Evolutionary conservation across 768 basidiomycete genomes (phyloP).

Genomic region (Lactarius evosmus): DNA sequence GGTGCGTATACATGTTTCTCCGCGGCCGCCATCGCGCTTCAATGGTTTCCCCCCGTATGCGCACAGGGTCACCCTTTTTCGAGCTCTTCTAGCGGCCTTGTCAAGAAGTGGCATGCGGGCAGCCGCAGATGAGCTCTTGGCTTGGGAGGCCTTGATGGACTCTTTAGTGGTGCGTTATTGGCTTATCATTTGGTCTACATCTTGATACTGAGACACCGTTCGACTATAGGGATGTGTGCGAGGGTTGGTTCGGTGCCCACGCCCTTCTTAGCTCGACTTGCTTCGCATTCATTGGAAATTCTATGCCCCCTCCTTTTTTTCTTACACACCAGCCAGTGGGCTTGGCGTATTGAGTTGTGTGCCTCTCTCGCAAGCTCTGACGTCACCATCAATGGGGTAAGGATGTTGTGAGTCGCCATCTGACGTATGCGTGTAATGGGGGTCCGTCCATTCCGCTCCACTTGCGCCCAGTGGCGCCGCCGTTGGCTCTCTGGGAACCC

Average conservation of each 20-base stretch:
- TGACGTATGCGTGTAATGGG: neutral
- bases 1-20: slow-evolving; percentile 27
- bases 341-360: slow-evolving; percentile 19
- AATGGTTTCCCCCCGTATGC: neutral
- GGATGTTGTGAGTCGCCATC: neutral
- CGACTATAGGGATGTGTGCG: slow-evolving; percentile 20
- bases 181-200: neutral
- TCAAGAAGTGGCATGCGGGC: slow-evolving; percentile 31
- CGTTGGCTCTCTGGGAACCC: neutral
- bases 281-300: slow-evolving; percentile 24
- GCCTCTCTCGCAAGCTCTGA: slow-evolving; percentile 6
- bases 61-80: slow-evolving; percentile 18
- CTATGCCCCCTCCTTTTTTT: slow-evolving; percentile 11
- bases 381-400: slow-evolving; percentile 7
- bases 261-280: slow-evolving; percentile 23
- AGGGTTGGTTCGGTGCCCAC: slow-evolving; percentile 16
- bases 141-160: slow-evolving; percentile 27
- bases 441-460: neutral
- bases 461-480: neutral
- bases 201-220: neutral
- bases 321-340: neutral
- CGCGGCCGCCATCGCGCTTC: neutral
- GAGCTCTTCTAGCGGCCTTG: slow-evolving; percentile 28
- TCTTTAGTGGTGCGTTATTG: slow-evolving; percentile 15
- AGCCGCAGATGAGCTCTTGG: slow-evolving; percentile 29